phyloP scores from a whole-genome alignment of 2,329 filamentous ascomycete genomes.

The Alternaria burnsii region DNA sequence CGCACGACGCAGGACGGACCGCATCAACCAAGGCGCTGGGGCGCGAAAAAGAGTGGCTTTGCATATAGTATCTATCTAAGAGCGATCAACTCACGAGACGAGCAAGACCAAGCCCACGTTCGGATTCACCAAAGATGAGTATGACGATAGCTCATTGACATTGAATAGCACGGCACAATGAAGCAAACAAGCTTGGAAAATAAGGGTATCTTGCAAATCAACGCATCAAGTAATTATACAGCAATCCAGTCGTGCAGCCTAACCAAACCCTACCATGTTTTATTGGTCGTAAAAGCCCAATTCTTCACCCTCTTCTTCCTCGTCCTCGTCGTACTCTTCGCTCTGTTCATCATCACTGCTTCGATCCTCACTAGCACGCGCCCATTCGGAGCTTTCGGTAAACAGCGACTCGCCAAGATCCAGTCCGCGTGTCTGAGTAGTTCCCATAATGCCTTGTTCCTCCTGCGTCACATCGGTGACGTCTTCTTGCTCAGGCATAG shows the following conservation, averaged over 20 bases:
- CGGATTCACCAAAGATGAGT: not conserved
- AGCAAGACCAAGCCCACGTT: not conserved
- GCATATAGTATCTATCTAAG: not conserved
- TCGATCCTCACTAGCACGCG: conserved; percentile 38
- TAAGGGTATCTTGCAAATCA: conserved; percentile 18
- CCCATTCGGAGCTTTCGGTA: conserved; percentile 50
- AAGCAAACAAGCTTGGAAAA: conserved; percentile 1
- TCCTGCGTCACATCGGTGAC: not conserved
- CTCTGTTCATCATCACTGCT: conserved; percentile 41
- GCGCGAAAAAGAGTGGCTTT: not conserved
- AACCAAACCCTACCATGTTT: conserved; percentile 13
- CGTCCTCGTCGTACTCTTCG: conserved; percentile 38
- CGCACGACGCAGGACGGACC: not conserved
- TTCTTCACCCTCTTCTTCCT: conserved; percentile 48
- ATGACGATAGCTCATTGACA: conserved; percentile 1
- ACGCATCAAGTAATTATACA: conserved; percentile 5
- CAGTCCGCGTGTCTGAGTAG: conserved; percentile 33
- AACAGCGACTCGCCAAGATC: conserved; percentile 41
- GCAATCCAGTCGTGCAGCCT: not conserved
- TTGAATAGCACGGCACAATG: conserved; percentile 1
- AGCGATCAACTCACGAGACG: conserved; percentile 4
- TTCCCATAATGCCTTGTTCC: conserved; percentile 17
- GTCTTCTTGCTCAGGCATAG: conserved; percentile 41
- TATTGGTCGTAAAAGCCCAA: conserved; percentile 28
- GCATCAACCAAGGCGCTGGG: conserved; percentile 4